Base-by-base conservation (phyloP, 768 basidiomycete genomes). In the Pulveroboletus sp. region DNA sequence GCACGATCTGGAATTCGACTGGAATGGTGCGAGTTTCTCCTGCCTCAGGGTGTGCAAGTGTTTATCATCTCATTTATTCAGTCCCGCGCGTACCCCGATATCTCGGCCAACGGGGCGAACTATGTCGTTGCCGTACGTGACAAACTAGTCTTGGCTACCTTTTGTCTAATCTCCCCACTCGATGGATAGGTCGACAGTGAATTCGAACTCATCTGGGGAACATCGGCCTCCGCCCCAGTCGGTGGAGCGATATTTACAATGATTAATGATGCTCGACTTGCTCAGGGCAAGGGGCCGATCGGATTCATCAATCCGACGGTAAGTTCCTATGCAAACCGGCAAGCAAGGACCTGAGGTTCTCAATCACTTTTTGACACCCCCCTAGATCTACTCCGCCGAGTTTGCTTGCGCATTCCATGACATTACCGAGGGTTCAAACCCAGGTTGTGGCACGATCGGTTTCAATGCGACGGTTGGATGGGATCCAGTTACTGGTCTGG, bases 401-500 rank as follows among this genome's bases (percentile, higher is more conserved):
- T 29, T 29, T 29, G 27, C 27, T 29, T 29, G 27, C 27, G 27
- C 9, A 11, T 29, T 29, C 27, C 27, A 29, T 29, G 27, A 29
- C 27, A 29, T 29, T 29, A 29, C 27, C 8, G 27, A 29, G 27
- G 27, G 27, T 2, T 62, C 60, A 2, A 78, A 77, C 48, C 69
- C 63, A 4, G 75, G 77, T 2, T 77, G 76, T 46, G 69, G 70
- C 16, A 73, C 71, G 16, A 3, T 37, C 1, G 75, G 75, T 2
- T 76, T 64, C 55, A 65, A 63, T 5, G 47, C 57, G 14, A 46
- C 55, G 4, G 3, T 8, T 8, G 62, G 75, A 20, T 77, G 74
- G 74, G 74, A 75, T 56, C 71, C 76, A 17, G 75, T 75, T n/a
- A 70, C 73, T 13, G 78, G 77, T 19, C 57, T 76, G n/a, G 77